Evolutionary conservation across 2,329 filamentous ascomycete species (phyloP).

Genomic region (Zasmidium cellare): DNA sequence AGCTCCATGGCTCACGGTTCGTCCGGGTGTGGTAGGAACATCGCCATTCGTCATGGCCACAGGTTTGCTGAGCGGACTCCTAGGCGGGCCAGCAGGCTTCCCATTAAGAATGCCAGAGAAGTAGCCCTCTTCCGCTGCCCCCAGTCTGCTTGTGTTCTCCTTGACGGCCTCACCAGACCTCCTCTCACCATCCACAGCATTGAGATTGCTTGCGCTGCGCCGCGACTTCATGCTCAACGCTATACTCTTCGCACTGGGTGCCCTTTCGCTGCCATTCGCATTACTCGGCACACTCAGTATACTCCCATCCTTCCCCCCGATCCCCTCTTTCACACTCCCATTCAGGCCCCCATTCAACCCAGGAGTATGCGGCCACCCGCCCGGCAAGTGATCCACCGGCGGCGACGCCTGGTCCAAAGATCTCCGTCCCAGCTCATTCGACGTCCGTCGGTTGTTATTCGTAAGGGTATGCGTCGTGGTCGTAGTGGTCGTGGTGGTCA

Average conservation of each 20-base stretch:
- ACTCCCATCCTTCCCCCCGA: constrained; percentile 32
- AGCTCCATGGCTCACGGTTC: constrained; percentile 21
- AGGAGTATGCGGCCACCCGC: constrained; percentile 30
- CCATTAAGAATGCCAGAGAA: constrained; percentile 43
- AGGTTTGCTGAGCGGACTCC: constrained; percentile 26
- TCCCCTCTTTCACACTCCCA: constrained; percentile 41
- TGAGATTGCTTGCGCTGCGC: constrained; percentile 26
- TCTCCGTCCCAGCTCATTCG: constrained; percentile 3
- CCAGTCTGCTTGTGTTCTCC: constrained; percentile 25
- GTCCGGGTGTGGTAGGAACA: constrained; percentile 11
- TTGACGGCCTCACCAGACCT: constrained; percentile 30
- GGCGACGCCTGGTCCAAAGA: constrained; percentile 9
- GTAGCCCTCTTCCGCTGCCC: constrained; percentile 47
- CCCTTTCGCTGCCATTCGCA: constrained; percentile 22
- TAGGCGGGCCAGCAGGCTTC: constrained; percentile 37
- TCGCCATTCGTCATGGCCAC: constrained; percentile 20
- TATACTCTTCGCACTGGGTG: constrained; percentile 29
- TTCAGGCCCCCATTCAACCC: constrained; percentile 37
- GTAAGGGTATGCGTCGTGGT: constrained; percentile 7
- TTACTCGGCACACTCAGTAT: constrained; percentile 28
- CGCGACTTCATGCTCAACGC: constrained; percentile 39
- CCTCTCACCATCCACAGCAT: constrained; percentile 31
- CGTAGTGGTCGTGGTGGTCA: constrained; percentile 34
- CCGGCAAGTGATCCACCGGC: constrained; percentile 25
- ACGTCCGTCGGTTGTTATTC: constrained; percentile 10